Evolutionary conservation across 2,329 filamentous ascomycete species (phyloP).

Genomic region (Fusarium anguioides): DNA sequence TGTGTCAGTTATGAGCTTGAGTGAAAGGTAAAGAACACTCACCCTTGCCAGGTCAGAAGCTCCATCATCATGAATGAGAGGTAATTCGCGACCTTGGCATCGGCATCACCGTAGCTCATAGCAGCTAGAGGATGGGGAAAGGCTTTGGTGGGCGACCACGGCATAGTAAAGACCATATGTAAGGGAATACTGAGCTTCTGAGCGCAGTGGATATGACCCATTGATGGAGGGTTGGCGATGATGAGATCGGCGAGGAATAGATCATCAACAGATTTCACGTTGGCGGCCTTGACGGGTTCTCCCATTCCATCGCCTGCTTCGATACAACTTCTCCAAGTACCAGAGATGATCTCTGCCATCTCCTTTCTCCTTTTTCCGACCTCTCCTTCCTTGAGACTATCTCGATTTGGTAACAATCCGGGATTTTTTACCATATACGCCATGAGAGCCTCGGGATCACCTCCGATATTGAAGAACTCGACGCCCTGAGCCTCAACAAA

Average conservation of each 20-base stretch:
- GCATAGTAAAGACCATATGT: constrained; percentile 71
- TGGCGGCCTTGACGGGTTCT: constrained; percentile 42
- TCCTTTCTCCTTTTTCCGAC: constrained; percentile 50
- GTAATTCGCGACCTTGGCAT: constrained; percentile 41
- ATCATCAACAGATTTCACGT: constrained; percentile 41
- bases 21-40: not conserved
- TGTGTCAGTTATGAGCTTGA: not conserved
- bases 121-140: constrained; percentile 54
- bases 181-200: constrained; percentile 61
- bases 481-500: constrained; percentile 64
- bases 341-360: constrained; percentile 54
- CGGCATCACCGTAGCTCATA: constrained; percentile 41
- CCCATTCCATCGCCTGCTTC: constrained; percentile 51
- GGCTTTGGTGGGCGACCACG: constrained; percentile 71
- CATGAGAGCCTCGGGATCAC: constrained; percentile 63
- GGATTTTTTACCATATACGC: constrained; percentile 56
- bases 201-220: constrained; percentile 64
- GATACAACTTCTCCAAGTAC: constrained; percentile 53
- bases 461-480: constrained; percentile 69
- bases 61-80: constrained; percentile 65
- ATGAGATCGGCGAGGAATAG: constrained; percentile 66
- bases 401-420: constrained; percentile 51
- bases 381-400: constrained; percentile 52
- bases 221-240: constrained; percentile 65
- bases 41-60: constrained; percentile 79